A percentile compares a stretch with the other conserved stretches of the same genome.
Evolutionary conservation across 768 basidiomycete species (phyloP).

Genomic region (Boletus pseudo-olivaceus): DNA sequence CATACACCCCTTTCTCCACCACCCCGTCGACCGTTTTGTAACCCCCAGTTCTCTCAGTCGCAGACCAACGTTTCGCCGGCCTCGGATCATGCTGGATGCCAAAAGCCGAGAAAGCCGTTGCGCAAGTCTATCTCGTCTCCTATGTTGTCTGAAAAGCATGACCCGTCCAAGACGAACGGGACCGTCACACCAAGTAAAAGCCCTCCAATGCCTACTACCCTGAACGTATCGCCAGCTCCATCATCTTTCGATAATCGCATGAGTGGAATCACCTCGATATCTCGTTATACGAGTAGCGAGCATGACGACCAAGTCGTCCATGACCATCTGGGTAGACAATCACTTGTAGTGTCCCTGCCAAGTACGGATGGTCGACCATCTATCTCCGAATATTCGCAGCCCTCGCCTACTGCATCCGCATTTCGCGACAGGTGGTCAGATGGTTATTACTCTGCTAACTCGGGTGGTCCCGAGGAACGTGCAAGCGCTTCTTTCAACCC

Average conservation of each 20-base stretch:
- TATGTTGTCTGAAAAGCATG: constrained; percentile 44
- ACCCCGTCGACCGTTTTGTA: constrained; percentile 46
- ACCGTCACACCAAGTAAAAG: constrained; percentile 34
- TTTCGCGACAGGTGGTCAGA: constrained; percentile 56
- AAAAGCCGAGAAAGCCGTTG: constrained; percentile 26
- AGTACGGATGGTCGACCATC: constrained; percentile 46
- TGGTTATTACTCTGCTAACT: constrained; percentile 30
- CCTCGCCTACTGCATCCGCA: constrained; percentile 77
- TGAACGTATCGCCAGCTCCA: constrained; percentile 29
- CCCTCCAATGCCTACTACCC: constrained; percentile 42
- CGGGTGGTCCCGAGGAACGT: constrained; percentile 18
- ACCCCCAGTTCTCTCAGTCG: constrained; percentile 50
- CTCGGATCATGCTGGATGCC: constrained; percentile 1
- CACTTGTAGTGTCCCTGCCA: constrained; percentile 49
- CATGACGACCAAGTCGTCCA: constrained; percentile 33
- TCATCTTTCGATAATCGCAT: constrained; percentile 25
- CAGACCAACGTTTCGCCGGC: constrained; percentile 46
- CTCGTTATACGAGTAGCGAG: constrained; percentile 39
- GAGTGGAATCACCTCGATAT: constrained; percentile 22
- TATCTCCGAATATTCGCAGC: constrained; percentile 63
- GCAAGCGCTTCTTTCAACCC: constrained; percentile 20
- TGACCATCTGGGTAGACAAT: constrained; percentile 37
- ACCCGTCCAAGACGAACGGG: constrained; percentile 27
- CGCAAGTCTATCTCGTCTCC: constrained; percentile 56
- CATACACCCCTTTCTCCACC: constrained; percentile 65